Conservation (phyloP, 192 early-diverging fungal species). For the Coemansia sp. region DNA sequence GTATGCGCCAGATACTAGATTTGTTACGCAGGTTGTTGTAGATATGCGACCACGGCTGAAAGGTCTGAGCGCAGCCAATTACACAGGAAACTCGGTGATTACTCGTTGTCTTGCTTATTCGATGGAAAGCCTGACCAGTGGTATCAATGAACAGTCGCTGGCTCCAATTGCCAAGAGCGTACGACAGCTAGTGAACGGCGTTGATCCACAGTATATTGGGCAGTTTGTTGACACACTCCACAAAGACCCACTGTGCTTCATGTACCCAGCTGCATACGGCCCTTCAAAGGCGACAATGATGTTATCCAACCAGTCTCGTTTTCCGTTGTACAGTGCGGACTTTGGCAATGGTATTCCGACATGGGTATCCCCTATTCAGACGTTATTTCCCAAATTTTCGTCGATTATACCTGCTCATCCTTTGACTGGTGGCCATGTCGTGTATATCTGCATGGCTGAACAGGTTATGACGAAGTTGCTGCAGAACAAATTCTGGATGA, state of each 20-base stretch:
- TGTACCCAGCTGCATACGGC: slow-evolving; percentile 6
- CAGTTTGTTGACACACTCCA: neutral
- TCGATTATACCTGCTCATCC: slow-evolving; percentile 7
- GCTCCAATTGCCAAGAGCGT: neutral
- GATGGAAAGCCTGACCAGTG: neutral
- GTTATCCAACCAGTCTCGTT: slow-evolving; percentile 24
- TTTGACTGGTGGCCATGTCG: neutral
- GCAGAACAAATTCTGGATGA: slow-evolving; percentile 10
- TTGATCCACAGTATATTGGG: slow-evolving; percentile 3
- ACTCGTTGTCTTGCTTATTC: neutral
- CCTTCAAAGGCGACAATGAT: slow-evolving; percentile 1
- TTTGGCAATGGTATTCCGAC: slow-evolving; percentile 25
- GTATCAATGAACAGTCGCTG: neutral
- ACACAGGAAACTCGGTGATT: neutral
- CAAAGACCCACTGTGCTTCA: neutral
- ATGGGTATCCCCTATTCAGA: slow-evolving; percentile 17
- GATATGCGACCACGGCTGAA: neutral
- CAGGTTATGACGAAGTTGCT: slow-evolving; percentile 3
- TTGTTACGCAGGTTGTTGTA: neutral
- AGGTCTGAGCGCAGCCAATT: neutral
- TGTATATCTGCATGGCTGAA: slow-evolving; percentile 1
- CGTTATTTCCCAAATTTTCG: neutral
- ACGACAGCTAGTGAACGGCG: neutral
- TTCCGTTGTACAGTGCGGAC: slow-evolving; percentile 20
- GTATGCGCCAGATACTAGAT: neutral